Evolutionary conservation across 345 rosid genomes (phyloP).

Genomic region (Linum lewisii): DNA sequence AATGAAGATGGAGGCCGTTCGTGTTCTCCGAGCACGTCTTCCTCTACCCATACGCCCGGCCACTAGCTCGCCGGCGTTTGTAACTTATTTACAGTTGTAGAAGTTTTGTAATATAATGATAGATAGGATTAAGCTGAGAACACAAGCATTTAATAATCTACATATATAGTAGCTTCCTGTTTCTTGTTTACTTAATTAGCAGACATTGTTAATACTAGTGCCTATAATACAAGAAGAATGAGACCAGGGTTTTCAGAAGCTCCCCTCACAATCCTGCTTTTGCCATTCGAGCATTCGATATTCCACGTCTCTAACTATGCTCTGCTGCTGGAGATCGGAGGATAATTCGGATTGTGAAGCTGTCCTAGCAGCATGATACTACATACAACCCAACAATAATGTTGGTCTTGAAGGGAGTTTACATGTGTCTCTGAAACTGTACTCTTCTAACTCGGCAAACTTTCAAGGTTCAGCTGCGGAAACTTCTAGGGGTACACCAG

Average conservation of each 20-base stretch:
- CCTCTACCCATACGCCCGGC: constrained; percentile 58
- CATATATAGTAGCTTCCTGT: too few species aligned
- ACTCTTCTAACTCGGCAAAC: background rate
- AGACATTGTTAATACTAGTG: too few species aligned
- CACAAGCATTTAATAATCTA: too few species aligned
- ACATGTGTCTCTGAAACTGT: background rate
- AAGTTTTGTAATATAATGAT: background rate
- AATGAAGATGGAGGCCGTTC: constrained; percentile 33
- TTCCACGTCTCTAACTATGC: too few species aligned
- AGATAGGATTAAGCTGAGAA: background rate
- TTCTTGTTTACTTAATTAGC: too few species aligned
- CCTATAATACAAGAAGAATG: too few species aligned
- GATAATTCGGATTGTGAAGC: too few species aligned
- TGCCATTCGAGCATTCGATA: too few species aligned
- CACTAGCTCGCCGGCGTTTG: constrained; percentile 35
- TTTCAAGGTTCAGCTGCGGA: constrained; percentile 19
- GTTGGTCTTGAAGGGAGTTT: background rate
- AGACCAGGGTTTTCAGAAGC: too few species aligned
- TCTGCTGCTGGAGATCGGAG: too few species aligned
- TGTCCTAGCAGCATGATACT: background rate
- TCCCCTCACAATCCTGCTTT: too few species aligned
- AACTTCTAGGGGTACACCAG: constrained; percentile 62
- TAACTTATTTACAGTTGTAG: background rate
- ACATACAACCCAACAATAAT: background rate
- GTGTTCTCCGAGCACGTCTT: constrained; percentile 54